Conservation (phyloP, 345 rosid genomes). For the Angophora floribunda region DNA sequence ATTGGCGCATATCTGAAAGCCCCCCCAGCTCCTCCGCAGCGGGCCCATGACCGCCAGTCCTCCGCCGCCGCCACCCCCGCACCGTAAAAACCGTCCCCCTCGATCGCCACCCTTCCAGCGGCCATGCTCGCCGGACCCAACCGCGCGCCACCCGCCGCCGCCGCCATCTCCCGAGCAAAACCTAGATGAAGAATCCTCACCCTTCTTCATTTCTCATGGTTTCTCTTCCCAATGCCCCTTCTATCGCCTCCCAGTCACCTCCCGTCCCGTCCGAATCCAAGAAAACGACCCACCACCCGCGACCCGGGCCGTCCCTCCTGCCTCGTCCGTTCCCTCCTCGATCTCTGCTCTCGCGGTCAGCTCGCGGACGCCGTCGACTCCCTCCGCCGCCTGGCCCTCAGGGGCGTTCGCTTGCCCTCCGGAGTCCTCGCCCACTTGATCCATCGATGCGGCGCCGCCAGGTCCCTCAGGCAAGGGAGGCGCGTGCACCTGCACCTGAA, state of each 20-base stretch:
- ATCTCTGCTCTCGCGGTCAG: constrained; percentile 19
- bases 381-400: constrained; percentile 30
- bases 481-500: constrained; percentile 74
- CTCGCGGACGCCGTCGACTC: constrained; percentile 42
- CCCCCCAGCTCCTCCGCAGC: neutral
- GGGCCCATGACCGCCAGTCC: neutral
- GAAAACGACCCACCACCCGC: neutral
- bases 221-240: constrained; percentile 40
- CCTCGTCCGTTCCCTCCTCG: constrained; percentile 23
- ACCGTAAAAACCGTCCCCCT: neutral
- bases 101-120: neutral
- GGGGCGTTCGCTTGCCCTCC: constrained; percentile 50
- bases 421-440: constrained; percentile 33
- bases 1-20: neutral
- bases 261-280: neutral
- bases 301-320: constrained; percentile 20
- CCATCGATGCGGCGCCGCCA: constrained; percentile 26
- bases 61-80: neutral
- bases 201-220: constrained; percentile 3
- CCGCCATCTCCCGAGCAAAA: neutral
- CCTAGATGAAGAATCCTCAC: neutral
- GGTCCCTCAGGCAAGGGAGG: constrained; percentile 52
- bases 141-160: neutral
- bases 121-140: constrained; percentile 12
- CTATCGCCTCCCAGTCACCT: neutral